These are phyloP conservation scores for Solanum rostratum DNA, from an alignment of 257 asterid species.

Conservation along the genomic window DNA sequence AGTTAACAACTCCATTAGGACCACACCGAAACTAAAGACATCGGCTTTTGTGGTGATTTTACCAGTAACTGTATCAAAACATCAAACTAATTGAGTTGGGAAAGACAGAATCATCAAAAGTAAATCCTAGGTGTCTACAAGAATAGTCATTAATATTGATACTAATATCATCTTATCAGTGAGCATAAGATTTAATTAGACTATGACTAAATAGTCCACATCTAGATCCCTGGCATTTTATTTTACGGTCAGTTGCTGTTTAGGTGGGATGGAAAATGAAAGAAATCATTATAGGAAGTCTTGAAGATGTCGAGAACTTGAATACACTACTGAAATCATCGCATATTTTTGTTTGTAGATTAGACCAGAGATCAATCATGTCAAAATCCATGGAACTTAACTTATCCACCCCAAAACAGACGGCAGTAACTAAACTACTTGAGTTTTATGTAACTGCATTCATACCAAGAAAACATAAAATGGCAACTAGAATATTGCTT, in stretches of 20 bases:
- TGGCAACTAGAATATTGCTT: neutral
- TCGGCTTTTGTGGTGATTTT: slow-evolving; percentile 83
- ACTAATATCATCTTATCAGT: neutral
- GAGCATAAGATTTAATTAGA: neutral
- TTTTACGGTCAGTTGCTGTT: neutral
- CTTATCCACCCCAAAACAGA: neutral
- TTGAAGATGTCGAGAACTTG: neutral
- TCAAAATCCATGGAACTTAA: neutral
- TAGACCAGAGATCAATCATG: neutral
- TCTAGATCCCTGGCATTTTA: neutral
- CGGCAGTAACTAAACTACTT: neutral
- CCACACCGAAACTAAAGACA: slow-evolving; percentile 89
- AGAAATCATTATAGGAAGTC: neutral
- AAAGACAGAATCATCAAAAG: neutral
- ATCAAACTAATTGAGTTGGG: neutral
- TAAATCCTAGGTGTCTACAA: neutral
- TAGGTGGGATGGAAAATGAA: neutral
- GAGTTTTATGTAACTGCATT: neutral
- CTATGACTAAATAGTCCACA: neutral
- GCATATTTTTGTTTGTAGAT: neutral
- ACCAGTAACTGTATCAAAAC: slow-evolving; percentile 55
- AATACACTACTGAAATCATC: neutral
- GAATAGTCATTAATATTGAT: neutral
- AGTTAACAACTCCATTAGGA: slow-evolving; percentile 76
- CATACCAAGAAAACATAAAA: neutral